Evolutionary conservation across 192 early-diverging fungal genomes (phyloP), one percentile per base, ranked within the genome.

Genomic region (Radiomyces spectabilis): DNA sequence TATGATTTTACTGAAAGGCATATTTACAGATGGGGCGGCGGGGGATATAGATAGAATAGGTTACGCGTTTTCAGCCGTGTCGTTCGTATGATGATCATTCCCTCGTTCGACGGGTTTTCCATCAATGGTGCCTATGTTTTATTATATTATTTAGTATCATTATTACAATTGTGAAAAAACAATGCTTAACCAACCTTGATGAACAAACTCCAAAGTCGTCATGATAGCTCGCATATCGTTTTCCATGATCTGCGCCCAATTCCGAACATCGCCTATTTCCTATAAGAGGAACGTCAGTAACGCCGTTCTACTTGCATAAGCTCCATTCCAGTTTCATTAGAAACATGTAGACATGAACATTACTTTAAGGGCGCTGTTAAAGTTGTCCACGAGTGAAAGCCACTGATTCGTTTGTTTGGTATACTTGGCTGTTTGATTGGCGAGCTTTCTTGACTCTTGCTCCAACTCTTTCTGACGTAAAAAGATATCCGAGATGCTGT

Each of bases 191-290:
- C 35, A 37, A 61, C 68, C 68, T 44, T 60, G 57, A 31, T 70
- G 57, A 16, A 64, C 68, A 51, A 52, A 53, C 47, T 90, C 87
- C 1, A 90, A 64, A 0, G 84, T 83, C 0, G 69, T 61, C 31
- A 83, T 83, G 0, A 89, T 79, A 34, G 85, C 82, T 42, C 72
- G 69, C 84, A 93, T 86, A 59, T 95, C 93, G 53, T 73, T 68
- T 32, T 93, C 89, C 27, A 95, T 91, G 15, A 86, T 83, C 22
- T 80, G 66, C 0, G 85, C 86, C 93, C 93, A 95, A 61, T 88
- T 87, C 39, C 85, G 73, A 16, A 92, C 85, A 59, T 93, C 87
- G 18, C 93, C 93, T 12, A 95, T 73, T 57, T 95, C 87, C 81
- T 88, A 67, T 47, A 4, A 29, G 18, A 12, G 8, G 5, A 30